Conservation (phyloP, 1,284 basidiomycete genomes). For the Sparassis latifolia region DNA sequence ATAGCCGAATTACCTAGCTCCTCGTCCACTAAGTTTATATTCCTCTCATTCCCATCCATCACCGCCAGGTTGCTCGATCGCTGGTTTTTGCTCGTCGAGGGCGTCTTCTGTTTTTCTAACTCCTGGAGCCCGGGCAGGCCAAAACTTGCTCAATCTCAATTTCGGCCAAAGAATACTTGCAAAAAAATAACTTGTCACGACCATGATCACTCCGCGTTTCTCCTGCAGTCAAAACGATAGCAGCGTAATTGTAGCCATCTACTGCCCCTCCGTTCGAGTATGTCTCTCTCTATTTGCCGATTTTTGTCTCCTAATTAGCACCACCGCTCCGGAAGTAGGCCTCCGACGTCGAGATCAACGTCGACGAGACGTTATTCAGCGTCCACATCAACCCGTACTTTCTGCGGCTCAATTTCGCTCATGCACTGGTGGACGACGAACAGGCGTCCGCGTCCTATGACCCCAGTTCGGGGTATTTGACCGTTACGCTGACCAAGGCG, state of each 20-base stretch:
- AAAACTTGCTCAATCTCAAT: too few relatives aligned
- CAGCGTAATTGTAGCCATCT: conserved; percentile 54
- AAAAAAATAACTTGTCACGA: background rate
- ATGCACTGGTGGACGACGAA: conserved; percentile 61
- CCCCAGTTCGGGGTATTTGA: conserved; percentile 63
- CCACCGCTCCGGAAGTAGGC: conserved; percentile 42
- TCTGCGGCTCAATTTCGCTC: conserved; percentile 67
- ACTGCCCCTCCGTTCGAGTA: conserved; percentile 76
- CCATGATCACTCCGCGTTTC: conserved; percentile 79
- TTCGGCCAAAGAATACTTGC: too few relatives aligned
- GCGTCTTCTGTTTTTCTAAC: too few relatives aligned
- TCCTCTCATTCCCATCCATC: too few relatives aligned
- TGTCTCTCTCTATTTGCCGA: conserved; percentile 23
- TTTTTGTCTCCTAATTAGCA: conserved; percentile 20
- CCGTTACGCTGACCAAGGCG: conserved; percentile 63
- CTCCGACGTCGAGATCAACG: conserved; percentile 70
- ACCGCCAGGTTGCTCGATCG: too few relatives aligned
- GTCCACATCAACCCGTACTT: conserved; percentile 78
- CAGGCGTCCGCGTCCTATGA: conserved; percentile 66
- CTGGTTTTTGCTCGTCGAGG: too few relatives aligned
- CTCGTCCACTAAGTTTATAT: too few relatives aligned
- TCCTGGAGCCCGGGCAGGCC: too few relatives aligned
- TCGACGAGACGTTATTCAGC: conserved; percentile 65
- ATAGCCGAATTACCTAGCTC: too few relatives aligned
- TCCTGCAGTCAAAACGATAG: conserved; percentile 63